Evolutionary conservation across 140 eudicot genomes (phyloP).

Genomic region (Artemisia princeps): DNA sequence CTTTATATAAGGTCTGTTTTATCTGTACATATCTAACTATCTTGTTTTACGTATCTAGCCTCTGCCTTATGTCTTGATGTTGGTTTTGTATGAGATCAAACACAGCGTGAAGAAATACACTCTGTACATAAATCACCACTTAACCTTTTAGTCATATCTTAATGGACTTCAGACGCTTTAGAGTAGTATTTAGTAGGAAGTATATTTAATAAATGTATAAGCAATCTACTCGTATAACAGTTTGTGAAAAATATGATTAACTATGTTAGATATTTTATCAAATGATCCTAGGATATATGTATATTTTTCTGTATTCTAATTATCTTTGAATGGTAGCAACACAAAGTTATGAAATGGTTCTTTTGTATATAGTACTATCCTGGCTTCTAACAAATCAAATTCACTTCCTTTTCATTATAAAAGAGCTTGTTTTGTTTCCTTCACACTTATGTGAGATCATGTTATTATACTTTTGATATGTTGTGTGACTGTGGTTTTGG

Average conservation of each 20-base stretch:
- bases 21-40: neutral
- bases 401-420: neutral
- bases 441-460: constrained; percentile 3
- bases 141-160: constrained; percentile 8
- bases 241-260: constrained; percentile 1
- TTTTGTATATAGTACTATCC: constrained; percentile 5
- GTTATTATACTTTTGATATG: neutral
- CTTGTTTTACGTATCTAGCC: neutral
- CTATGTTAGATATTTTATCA: neutral
- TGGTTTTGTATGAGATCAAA: constrained; percentile 4
- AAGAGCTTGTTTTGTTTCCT: neutral
- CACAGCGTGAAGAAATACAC: constrained; percentile 4
- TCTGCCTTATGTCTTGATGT: neutral
- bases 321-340: neutral
- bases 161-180: neutral
- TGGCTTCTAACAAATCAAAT: neutral
- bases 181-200: no score
- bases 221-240: neutral
- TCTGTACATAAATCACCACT: neutral
- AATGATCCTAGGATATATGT: neutral
- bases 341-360: neutral
- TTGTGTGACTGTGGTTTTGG: neutral
- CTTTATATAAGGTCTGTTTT: neutral
- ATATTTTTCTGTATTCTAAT: neutral
- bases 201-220: no score